Conservation (phyloP, 805 yeast species). For the Saturnispora ahearnii region DNA sequence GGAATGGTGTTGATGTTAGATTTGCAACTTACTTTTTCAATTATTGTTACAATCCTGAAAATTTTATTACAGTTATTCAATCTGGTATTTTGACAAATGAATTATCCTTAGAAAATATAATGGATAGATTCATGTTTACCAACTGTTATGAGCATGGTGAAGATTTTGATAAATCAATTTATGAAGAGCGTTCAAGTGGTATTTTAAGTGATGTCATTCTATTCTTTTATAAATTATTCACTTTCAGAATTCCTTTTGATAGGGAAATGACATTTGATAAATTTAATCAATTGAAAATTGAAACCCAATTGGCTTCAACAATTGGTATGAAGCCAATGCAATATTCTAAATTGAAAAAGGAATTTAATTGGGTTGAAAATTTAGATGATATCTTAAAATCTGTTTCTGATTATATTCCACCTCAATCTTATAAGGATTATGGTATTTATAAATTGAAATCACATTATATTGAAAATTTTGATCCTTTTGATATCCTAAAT, state of each 20-base stretch:
- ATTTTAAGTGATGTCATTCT: conserved; percentile 36
- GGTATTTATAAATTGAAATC: conserved; percentile 58
- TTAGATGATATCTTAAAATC: conserved; percentile 48
- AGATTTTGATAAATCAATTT: conserved; percentile 29
- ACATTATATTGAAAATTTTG: conserved; percentile 37
- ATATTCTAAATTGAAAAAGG: conserved; percentile 38
- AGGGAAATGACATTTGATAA: conserved; percentile 13
- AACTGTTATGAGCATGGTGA: conserved; percentile 13
- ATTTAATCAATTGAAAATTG: conserved; percentile 21
- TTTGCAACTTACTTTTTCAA: conserved; percentile 18
- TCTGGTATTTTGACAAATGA: conserved; percentile 31
- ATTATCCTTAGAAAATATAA: conserved; percentile 30
- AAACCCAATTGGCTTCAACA: conserved; percentile 38
- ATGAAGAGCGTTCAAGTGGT: conserved; percentile 39
- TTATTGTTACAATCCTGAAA: conserved; percentile 21
- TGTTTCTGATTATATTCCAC: conserved; percentile 52
- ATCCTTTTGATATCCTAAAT: conserved; percentile 45
- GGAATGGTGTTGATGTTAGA: conserved; percentile 48
- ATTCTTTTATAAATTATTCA: conserved; percentile 37
- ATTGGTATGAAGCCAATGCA: conserved; percentile 45
- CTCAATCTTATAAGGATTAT: conserved; percentile 55
- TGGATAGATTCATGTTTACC: conserved; percentile 50
- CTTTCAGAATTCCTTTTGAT: conserved; percentile 24
- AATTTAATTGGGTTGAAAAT: conserved; percentile 22
- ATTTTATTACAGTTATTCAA: conserved; percentile 41